Evolutionary conservation across 305 asterid species (phyloP).

Genomic region (Fraxinus ornus): DNA sequence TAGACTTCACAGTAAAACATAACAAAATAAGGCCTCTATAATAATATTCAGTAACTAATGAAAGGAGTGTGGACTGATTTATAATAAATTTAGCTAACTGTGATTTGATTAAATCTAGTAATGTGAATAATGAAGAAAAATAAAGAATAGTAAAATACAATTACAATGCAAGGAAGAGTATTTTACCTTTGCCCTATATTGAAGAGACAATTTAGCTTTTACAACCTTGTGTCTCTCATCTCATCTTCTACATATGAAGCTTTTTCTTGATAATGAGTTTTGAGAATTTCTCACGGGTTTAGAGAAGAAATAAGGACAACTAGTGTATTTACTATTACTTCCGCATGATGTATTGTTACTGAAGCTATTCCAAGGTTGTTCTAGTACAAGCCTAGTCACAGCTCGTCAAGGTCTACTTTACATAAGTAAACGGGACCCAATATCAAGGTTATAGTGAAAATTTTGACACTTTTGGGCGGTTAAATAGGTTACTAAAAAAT

Average conservation of each 20-base stretch:
- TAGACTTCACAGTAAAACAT: neutral
- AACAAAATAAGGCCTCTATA: neutral
- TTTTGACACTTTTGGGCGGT: neutral
- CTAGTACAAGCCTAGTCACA: neutral
- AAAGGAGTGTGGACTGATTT: neutral
- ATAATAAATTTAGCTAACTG: neutral
- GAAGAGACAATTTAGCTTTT: neutral
- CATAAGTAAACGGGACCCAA: neutral
- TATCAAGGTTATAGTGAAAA: neutral
- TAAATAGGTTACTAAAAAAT: neutral
- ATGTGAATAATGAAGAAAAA: neutral
- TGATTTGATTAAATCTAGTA: neutral
- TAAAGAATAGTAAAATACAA: neutral
- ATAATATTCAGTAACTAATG: neutral
- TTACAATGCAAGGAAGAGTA: neutral
- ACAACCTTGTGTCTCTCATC: neutral
- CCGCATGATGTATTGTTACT: neutral
- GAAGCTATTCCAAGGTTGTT: neutral
- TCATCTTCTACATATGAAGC: neutral
- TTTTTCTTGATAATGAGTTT: neutral
- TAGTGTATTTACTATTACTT: neutral
- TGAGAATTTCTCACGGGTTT: neutral
- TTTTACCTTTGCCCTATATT: neutral
- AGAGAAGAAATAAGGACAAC: neutral
- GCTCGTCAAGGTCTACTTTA: neutral